phyloP scores from a whole-genome alignment of 1,139 yeast genomes.

The Kurtzmaniella quercitrusa region DNA sequence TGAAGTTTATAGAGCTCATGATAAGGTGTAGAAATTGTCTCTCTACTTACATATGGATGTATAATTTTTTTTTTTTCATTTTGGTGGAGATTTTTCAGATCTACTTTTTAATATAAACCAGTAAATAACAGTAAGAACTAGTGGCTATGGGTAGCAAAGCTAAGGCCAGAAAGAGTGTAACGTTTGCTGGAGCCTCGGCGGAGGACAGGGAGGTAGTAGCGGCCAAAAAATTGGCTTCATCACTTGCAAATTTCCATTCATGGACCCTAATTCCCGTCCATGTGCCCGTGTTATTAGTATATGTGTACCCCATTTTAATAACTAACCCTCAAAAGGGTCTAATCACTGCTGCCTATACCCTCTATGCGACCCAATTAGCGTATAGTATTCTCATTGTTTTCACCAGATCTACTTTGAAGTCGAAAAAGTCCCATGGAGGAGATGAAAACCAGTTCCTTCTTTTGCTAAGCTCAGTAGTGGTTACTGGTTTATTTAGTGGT shows the following conservation, averaged over 20 bases:
- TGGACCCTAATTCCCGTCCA: constrained; percentile 5
- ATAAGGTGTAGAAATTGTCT: too few relatives aligned
- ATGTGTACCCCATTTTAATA: constrained; percentile 26
- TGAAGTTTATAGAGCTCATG: too few relatives aligned
- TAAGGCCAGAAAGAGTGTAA: constrained; percentile 2
- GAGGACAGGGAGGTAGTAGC: not conserved
- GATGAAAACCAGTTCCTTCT: constrained; percentile 30
- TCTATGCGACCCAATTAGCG: constrained; percentile 22
- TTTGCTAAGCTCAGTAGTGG: constrained; percentile 31
- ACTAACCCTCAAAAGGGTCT: constrained; percentile 21
- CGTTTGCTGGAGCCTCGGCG: not conserved
- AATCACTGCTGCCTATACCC: constrained; percentile 23
- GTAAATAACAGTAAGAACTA: not conserved
- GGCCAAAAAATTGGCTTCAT: not conserved
- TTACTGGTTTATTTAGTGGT: constrained; percentile 43
- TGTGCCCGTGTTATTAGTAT: constrained; percentile 5
- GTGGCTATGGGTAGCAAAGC: not conserved
- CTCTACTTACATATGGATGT: too few relatives aligned
- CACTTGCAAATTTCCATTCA: constrained; percentile 7
- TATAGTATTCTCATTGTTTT: constrained; percentile 23
- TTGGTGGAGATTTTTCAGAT: not conserved
- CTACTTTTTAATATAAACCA: too few relatives aligned
- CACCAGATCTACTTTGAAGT: constrained; percentile 3
- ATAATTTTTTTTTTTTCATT: not conserved
- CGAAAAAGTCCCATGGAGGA: constrained; percentile 14